These are phyloP conservation scores for Cladophialophora immunda DNA, from an alignment of 2,329 filamentous ascomycete genomes.

Conservation along the genomic window DNA sequence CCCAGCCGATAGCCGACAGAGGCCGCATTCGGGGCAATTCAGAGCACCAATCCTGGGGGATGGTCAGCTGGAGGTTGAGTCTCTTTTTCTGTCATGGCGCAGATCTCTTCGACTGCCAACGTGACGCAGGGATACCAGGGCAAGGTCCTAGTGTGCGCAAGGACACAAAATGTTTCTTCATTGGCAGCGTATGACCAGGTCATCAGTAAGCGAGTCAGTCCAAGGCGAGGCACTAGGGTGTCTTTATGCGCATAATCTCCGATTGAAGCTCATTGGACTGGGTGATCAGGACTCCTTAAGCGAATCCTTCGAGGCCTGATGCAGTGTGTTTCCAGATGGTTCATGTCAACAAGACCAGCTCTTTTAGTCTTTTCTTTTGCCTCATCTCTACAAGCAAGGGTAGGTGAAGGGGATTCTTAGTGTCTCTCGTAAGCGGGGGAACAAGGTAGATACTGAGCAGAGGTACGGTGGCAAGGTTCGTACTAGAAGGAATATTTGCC, in stretches of 20 bases:
- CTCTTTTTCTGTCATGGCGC: conserved; percentile 6
- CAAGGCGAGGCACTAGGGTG: conserved; percentile 14
- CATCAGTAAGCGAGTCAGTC: conserved; percentile 22
- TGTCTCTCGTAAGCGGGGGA: background rate
- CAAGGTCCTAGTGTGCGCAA: background rate
- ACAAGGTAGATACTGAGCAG: background rate
- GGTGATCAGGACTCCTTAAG: conserved; percentile 17
- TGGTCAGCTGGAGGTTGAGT: background rate
- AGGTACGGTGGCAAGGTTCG: background rate
- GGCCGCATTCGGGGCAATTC: background rate
- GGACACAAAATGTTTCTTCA: conserved; percentile 6
- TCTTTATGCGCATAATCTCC: conserved; percentile 34
- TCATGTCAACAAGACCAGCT: background rate
- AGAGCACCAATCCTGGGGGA: background rate
- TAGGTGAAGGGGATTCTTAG: background rate
- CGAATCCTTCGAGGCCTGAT: conserved; percentile 14
- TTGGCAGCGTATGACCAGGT: conserved; percentile 17
- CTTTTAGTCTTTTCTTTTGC: background rate
- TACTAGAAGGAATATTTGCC: background rate
- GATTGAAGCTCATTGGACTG: conserved; percentile 30
- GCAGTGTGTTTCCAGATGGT: conserved; percentile 6
- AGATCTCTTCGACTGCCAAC: conserved; percentile 17
- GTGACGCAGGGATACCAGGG: conserved; percentile 19
- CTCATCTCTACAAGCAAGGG: background rate
- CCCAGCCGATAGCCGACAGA: background rate